Conservation (phyloP, 2,329 filamentous ascomycete genomes). For the Coniochaeta sp. region DNA sequence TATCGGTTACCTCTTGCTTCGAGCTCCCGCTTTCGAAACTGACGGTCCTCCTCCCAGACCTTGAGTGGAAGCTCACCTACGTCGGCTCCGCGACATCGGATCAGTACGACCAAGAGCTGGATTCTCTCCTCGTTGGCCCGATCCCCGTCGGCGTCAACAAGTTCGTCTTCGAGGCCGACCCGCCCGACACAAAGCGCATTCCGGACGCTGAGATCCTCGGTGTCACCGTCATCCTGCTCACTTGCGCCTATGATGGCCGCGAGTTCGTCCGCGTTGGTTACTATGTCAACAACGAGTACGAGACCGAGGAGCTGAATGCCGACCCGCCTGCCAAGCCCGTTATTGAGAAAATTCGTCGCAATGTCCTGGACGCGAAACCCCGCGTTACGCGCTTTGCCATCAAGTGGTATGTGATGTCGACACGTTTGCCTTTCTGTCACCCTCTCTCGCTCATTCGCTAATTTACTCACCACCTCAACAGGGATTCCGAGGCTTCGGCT, state of each 20-base stretch:
- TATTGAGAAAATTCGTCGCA: conserved; percentile 85
- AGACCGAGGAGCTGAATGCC: conserved; percentile 77
- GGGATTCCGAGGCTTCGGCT: conserved; percentile 96
- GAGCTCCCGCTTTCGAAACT: not conserved
- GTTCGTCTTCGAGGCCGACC: conserved; percentile 93
- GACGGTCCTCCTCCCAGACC: conserved; percentile 47
- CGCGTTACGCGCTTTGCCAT: conserved; percentile 96
- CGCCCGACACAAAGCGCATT: conserved; percentile 83
- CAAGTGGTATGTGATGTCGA: conserved; percentile 71
- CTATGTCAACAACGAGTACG: conserved; percentile 99
- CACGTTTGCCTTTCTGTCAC: not conserved
- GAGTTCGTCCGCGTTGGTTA: conserved; percentile 98
- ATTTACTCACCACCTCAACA: conserved; percentile 25
- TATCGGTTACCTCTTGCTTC: conserved; percentile 6
- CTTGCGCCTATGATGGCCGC: conserved; percentile 90
- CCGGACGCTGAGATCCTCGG: conserved; percentile 92
- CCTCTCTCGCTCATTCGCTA: not conserved
- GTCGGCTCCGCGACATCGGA: conserved; percentile 98
- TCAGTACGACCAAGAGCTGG: conserved; percentile 97
- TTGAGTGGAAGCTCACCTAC: conserved; percentile 99
- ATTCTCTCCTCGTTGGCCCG: conserved; percentile 93
- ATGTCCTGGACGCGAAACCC: conserved; percentile 93
- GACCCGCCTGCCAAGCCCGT: conserved; percentile 89
- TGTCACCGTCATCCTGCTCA: conserved; percentile 93
- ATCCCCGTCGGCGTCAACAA: conserved; percentile 98